These are phyloP conservation scores for Lyophyllum atratum DNA, from an alignment of 768 basidiomycete species.

Conservation along the genomic window DNA sequence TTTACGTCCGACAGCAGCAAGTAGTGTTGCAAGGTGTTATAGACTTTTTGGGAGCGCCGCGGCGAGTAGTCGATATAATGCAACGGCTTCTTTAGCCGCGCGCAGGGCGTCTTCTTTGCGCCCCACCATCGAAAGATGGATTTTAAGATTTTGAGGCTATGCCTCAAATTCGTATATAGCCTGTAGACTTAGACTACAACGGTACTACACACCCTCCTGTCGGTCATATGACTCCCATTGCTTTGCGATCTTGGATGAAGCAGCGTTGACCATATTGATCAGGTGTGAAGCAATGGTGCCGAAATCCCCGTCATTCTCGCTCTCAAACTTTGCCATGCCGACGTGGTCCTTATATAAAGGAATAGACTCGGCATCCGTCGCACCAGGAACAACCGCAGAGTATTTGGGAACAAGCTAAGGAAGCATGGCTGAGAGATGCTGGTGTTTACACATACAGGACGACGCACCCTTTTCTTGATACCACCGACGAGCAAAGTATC, in stretches of 20 bases:
- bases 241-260: too few species aligned
- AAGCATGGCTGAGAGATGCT: background rate
- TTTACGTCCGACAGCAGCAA: background rate
- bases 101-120: too few species aligned
- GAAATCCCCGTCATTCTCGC: too few species aligned
- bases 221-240: too few species aligned
- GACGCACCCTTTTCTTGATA: background rate
- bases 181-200: too few species aligned
- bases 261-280: too few species aligned
- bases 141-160: too few species aligned
- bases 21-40: background rate
- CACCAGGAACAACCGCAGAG: background rate
- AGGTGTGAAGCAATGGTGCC: too few species aligned
- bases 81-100: background rate
- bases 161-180: too few species aligned
- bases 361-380: constrained; percentile 1
- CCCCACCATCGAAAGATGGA: too few species aligned
- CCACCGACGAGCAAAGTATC: background rate
- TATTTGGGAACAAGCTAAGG: background rate
- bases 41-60: background rate
- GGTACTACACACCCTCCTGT: too few species aligned
- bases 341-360: constrained; percentile 9
- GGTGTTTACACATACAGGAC: background rate
- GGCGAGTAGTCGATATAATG: background rate
- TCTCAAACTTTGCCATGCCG: background rate